Conservation (phyloP, 495 filamentous ascomycete genomes). For the Neurospora tetraspora region DNA sequence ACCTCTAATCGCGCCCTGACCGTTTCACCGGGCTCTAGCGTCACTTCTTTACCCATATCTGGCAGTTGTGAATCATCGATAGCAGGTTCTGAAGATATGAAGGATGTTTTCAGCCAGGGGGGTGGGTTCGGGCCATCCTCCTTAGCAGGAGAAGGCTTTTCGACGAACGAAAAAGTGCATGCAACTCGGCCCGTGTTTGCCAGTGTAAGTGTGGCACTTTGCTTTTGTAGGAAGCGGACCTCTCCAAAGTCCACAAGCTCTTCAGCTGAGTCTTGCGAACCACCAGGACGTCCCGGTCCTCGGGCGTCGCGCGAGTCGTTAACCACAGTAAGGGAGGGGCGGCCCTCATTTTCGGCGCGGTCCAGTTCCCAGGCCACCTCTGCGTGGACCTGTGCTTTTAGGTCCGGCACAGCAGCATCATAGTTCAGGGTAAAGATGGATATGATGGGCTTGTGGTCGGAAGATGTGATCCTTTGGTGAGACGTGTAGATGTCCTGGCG, state of each 20-base stretch:
- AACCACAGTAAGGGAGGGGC: conserved; percentile 76
- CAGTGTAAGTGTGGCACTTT: conserved; percentile 60
- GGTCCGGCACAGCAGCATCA: conserved; percentile 70
- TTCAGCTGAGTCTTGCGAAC: conserved; percentile 16
- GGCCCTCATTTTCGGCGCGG: conserved; percentile 81
- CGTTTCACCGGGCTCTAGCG: conserved; percentile 74
- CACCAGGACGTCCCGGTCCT: conserved; percentile 12
- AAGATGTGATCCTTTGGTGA: conserved; percentile 80
- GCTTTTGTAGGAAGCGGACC: conserved; percentile 54
- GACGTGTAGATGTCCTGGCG: conserved; percentile 67
- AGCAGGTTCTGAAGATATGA: conserved; percentile 37
- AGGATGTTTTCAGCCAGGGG: conserved; percentile 57
- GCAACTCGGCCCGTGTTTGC: conserved; percentile 81
- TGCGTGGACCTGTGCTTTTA: conserved; percentile 73
- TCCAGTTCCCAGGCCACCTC: conserved; percentile 86
- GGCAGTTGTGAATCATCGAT: conserved; percentile 28
- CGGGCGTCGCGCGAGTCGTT: conserved; percentile 46
- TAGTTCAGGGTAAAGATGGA: conserved; percentile 73
- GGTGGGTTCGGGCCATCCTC: conserved; percentile 32
- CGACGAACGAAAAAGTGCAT: conserved; percentile 66
- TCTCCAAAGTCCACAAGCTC: conserved; percentile 68
- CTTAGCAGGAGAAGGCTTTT: conserved; percentile 46
- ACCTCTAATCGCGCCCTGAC: conserved; percentile 56
- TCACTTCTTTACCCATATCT: conserved; percentile 39
- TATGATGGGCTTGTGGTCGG: conserved; percentile 88